Percentiles rank a stretch among this genome's conserved stretches.
These are phyloP conservation scores for Sphaerulina populicola DNA, from an alignment of 2,329 filamentous ascomycete genomes.

Conservation along the genomic window DNA sequence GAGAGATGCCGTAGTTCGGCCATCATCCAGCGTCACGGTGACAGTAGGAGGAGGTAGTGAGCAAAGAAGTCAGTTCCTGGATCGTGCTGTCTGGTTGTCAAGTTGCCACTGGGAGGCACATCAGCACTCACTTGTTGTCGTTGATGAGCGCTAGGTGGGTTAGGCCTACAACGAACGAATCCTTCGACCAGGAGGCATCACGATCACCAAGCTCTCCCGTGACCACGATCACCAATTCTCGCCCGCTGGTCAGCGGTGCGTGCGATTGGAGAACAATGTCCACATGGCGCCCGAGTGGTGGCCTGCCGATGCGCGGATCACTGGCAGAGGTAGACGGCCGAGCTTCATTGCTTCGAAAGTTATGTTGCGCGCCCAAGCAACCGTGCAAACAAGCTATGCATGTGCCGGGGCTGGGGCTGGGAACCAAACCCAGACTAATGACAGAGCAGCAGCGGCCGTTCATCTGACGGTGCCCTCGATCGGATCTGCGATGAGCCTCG, in stretches of 20 bases:
- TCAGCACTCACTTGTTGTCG: too few species aligned
- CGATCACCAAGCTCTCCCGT: background rate
- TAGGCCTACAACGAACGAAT: too few species aligned
- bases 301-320: background rate
- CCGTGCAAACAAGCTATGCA: background rate
- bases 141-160: too few species aligned
- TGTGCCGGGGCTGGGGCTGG: too few species aligned
- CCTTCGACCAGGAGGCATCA: too few species aligned
- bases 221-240: background rate
- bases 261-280: background rate
- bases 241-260: too few species aligned
- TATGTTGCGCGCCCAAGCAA: background rate
- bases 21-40: background rate
- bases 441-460: background rate
- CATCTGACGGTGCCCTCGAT: background rate
- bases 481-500: background rate
- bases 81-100: background rate
- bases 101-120: background rate
- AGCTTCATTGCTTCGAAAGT: background rate
- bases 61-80: background rate
- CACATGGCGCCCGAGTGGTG: background rate
- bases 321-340: background rate
- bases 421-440: too few species aligned
- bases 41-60: background rate
- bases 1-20: background rate